A percentile compares a stretch with the other conserved stretches of the same genome.
These are phyloP conservation scores for Hansenula anomala DNA, from an alignment of 1,139 yeast species.

Conservation along the genomic window DNA sequence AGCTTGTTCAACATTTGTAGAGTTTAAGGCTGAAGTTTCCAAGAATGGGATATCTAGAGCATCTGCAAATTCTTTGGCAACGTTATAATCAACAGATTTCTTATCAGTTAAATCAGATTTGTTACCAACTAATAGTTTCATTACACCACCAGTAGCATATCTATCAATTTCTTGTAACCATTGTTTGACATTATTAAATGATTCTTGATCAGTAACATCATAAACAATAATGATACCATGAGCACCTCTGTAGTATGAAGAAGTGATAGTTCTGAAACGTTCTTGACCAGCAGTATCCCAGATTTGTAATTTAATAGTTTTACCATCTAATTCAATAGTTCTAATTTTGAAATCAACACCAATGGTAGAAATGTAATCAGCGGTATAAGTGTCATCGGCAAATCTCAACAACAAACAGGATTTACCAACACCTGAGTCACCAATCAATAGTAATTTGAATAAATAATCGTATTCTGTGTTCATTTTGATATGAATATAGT, in stretches of 20 bases:
- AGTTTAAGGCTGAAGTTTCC: constrained; percentile 93
- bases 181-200: constrained; percentile 94
- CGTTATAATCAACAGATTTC: constrained; percentile 93
- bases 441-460: constrained; percentile 88
- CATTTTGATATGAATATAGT: constrained; percentile 31
- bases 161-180: constrained; percentile 99
- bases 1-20: constrained; percentile 97
- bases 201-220: constrained; percentile 97
- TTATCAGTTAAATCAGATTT: constrained; percentile 93
- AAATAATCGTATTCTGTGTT: constrained; percentile 94
- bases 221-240: constrained; percentile 97
- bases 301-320: constrained; percentile 93
- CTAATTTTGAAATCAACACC: constrained; percentile 98
- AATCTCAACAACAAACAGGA: constrained; percentile 91
- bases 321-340: constrained; percentile 94
- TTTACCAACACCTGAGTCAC: constrained; percentile 98
- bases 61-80: constrained; percentile 97
- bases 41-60: constrained; percentile 92
- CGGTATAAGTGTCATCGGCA: constrained; percentile 96
- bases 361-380: constrained; percentile 94
- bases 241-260: constrained; percentile 97
- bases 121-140: constrained; percentile 94
- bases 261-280: constrained; percentile 94
- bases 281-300: constrained; percentile 99
- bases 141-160: constrained; percentile 96